A percentile compares a stretch with the other conserved stretches of the same genome.
These are phyloP conservation scores for Yamadazyma phyllophila DNA, from an alignment of 805 yeast genomes.

Conservation along the genomic window DNA sequence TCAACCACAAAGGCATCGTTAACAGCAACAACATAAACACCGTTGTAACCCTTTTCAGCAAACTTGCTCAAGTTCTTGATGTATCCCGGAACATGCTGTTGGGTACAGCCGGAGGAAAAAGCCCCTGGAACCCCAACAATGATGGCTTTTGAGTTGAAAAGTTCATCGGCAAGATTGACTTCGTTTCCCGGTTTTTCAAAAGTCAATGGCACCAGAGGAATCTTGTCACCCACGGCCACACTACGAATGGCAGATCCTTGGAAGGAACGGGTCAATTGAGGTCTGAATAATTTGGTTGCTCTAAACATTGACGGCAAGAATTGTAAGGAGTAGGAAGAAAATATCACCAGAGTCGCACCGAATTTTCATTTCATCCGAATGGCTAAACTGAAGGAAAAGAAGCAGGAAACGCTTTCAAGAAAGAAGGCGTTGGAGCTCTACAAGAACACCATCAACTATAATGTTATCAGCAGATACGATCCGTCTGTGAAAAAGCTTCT, in stretches of 20 bases:
- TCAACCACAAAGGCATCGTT: conserved; percentile 84
- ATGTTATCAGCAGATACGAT: conserved; percentile 75
- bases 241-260: conserved; percentile 21
- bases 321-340: no score
- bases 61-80: conserved; percentile 50
- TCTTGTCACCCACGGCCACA: conserved; percentile 49
- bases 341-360: neutral
- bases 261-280: conserved; percentile 9
- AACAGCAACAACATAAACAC: conserved; percentile 69
- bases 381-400: conserved; percentile 10
- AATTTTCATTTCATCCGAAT: neutral
- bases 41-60: conserved; percentile 60
- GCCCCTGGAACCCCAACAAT: conserved; percentile 57
- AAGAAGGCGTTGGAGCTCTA: conserved; percentile 56
- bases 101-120: conserved; percentile 76
- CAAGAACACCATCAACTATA: conserved; percentile 66
- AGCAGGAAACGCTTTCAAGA: conserved; percentile 38
- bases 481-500: conserved; percentile 66
- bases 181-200: conserved; percentile 66
- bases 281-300: neutral
- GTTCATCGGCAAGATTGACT: conserved; percentile 52
- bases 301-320: neutral
- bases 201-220: conserved; percentile 57
- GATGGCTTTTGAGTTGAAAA: conserved; percentile 32
- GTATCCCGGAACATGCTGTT: conserved; percentile 73